Conservation (phyloP, 805 yeast genomes). For the Kuraishia piskuri region DNA sequence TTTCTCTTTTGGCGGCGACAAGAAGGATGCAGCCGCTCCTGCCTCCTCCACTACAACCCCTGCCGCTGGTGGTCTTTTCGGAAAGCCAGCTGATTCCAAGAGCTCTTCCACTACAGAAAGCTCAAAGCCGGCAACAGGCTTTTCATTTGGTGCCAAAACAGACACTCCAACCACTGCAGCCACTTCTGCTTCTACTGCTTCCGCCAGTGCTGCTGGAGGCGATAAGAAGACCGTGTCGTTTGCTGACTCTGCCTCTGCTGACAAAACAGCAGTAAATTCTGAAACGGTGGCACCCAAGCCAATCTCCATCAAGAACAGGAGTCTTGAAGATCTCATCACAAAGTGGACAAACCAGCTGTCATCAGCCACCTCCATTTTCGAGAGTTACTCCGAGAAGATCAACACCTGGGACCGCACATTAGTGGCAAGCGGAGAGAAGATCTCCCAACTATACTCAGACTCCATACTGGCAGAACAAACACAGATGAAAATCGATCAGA, state of each 20-base stretch:
- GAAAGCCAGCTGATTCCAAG: background rate
- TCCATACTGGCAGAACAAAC: constrained; percentile 77
- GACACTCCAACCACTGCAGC: background rate
- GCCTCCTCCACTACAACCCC: constrained; percentile 2
- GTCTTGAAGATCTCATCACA: constrained; percentile 84
- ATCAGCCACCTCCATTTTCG: constrained; percentile 64
- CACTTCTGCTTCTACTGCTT: background rate
- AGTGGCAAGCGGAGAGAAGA: constrained; percentile 79
- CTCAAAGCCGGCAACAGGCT: constrained; percentile 5
- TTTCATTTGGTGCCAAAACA: constrained; percentile 8
- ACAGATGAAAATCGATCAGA: constrained; percentile 81
- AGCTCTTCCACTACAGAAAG: constrained; percentile 1
- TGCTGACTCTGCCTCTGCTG: background rate
- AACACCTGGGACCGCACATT: constrained; percentile 81
- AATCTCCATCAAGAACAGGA: constrained; percentile 78
- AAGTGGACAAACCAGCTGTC: constrained; percentile 89
- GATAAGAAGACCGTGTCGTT: background rate
- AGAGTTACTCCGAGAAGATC: constrained; percentile 63
- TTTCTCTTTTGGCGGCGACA: constrained; percentile 6
- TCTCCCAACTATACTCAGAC: constrained; percentile 67
- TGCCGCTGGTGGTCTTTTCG: constrained; percentile 2
- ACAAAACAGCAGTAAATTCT: background rate
- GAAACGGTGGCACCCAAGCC: constrained; percentile 53
- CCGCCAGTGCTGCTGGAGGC: constrained; percentile 1
- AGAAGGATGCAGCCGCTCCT: background rate